Evolutionary conservation across 768 basidiomycete species (phyloP).

Genomic region (Lactifluus hygrophoroides): DNA sequence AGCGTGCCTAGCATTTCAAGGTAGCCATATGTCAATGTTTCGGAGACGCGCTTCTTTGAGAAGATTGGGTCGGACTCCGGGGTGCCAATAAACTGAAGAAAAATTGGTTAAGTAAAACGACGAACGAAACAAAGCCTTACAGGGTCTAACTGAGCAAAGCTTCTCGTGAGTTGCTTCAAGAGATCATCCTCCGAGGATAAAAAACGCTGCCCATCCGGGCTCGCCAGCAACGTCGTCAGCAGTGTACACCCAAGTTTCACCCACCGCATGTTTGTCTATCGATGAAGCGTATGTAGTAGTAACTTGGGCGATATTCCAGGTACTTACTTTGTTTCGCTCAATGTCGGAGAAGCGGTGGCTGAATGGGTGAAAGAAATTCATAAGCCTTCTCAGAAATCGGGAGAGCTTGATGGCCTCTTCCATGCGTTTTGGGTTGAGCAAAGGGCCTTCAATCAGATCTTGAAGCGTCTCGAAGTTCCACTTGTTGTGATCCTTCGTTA

Average conservation of each 20-base stretch:
- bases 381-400: conserved; percentile 82
- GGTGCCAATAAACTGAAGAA: conserved; percentile 54
- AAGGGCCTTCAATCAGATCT: conserved; percentile 85
- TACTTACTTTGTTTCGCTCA: conserved; percentile 49
- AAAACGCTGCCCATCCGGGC: conserved; percentile 77
- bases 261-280: conserved; percentile 74
- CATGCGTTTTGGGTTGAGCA: conserved; percentile 83
- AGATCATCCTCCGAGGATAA: conserved; percentile 78
- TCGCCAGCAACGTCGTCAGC: conserved; percentile 73
- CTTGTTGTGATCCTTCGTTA: conserved; percentile 79
- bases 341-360: conserved; percentile 82
- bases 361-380: conserved; percentile 91
- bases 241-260: conserved; percentile 77
- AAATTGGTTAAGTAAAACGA: not conserved
- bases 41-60: conserved; percentile 71
- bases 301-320: not conserved
- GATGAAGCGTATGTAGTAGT: not conserved
- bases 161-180: conserved; percentile 70
- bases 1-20: conserved; percentile 92
- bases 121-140: no score
- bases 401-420: conserved; percentile 92
- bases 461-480: conserved; percentile 90
- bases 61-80: conserved; percentile 76
- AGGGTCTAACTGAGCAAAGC: conserved; percentile 89
- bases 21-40: conserved; percentile 85